These are phyloP conservation scores for Bidens hawaiensis DNA, from an alignment of 140 eudicot genomes.

Conservation along the genomic window DNA sequence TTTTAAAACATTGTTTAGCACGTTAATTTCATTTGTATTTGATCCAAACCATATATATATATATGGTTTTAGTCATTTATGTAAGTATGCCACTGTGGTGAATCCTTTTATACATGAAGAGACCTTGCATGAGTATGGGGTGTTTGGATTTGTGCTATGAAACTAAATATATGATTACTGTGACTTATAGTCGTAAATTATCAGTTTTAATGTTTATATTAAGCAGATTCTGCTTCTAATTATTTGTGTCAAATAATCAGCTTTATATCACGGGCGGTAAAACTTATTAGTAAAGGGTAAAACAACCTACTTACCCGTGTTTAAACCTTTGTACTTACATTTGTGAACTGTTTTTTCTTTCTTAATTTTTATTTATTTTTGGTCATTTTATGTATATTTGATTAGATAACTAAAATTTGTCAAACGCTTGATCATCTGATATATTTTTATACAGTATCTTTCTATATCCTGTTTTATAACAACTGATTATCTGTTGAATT, in stretches of 20 bases:
- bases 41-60: too few relatives aligned
- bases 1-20: too few relatives aligned
- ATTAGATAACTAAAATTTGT: background rate
- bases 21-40: too few relatives aligned
- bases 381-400: background rate
- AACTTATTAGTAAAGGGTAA: background rate
- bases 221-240: background rate
- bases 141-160: background rate
- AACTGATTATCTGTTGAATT: background rate
- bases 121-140: background rate
- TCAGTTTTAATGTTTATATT: background rate
- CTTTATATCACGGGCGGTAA: background rate
- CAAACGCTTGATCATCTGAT: background rate
- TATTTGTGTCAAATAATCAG: background rate
- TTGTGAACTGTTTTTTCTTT: background rate
- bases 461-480: background rate
- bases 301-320: background rate
- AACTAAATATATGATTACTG: background rate
- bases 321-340: background rate
- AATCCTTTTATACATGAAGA: constrained; percentile 3
- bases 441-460: background rate
- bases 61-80: background rate
- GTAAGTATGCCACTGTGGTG: background rate
- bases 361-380: background rate
- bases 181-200: background rate